These are phyloP conservation scores for Epichloe uncinata DNA, from an alignment of 2,329 filamentous ascomycete genomes.

Conservation along the genomic window DNA sequence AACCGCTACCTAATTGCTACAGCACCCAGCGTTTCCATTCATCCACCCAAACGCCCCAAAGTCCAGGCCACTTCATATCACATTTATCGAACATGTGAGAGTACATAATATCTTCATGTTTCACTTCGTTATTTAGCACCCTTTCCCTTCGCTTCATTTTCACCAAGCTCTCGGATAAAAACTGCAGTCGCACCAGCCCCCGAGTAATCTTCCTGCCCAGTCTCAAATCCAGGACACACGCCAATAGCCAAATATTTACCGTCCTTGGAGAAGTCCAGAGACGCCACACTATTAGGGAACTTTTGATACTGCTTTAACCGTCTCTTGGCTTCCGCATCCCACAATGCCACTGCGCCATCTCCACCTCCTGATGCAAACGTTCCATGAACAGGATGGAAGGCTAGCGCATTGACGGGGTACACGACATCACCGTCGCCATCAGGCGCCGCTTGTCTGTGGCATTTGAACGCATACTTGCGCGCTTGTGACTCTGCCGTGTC, in stretches of 20 bases:
- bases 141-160: constrained; percentile 82
- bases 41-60: constrained; percentile 17
- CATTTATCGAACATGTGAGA: neutral
- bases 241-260: constrained; percentile 69
- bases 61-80: neutral
- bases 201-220: constrained; percentile 63
- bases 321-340: constrained; percentile 85
- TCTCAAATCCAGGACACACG: constrained; percentile 80
- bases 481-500: constrained; percentile 75
- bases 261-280: constrained; percentile 62
- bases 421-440: constrained; percentile 62
- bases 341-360: constrained; percentile 82
- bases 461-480: constrained; percentile 97
- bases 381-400: constrained; percentile 71
- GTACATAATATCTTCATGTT: neutral
- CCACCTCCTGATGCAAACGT: constrained; percentile 85
- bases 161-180: constrained; percentile 69
- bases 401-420: constrained; percentile 80
- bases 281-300: constrained; percentile 65
- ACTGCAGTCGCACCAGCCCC: constrained; percentile 63
- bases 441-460: constrained; percentile 65
- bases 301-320: constrained; percentile 82
- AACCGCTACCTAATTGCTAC: constrained; percentile 1
- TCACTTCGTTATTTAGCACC: constrained; percentile 43
- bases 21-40: constrained; percentile 9